Evolutionary conservation across 192 early-diverging fungal species (phyloP).

Genomic region (Phycomyces blakesleeanus): DNA sequence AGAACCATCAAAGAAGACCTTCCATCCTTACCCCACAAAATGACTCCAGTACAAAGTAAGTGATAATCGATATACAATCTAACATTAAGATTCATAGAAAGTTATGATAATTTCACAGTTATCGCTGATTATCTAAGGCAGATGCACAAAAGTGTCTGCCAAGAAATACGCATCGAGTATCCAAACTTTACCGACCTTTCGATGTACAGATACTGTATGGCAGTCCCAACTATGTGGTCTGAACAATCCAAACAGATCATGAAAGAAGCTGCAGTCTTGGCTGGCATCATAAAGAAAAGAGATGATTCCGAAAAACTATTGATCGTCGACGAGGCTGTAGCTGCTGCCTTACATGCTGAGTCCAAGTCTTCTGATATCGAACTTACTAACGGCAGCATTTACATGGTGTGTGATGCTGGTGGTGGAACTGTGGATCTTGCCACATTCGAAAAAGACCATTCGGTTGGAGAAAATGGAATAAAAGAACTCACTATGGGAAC

Average conservation of each 20-base stretch:
- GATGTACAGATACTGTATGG: slow-evolving; percentile 44
- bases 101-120: no score
- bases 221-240: slow-evolving; percentile 50
- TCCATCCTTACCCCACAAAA: no score
- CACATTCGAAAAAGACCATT: slow-evolving; percentile 32
- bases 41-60: neutral
- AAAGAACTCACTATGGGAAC: slow-evolving; percentile 48
- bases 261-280: slow-evolving; percentile 45
- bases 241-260: slow-evolving; percentile 49
- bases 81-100: no score
- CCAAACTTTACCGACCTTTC: slow-evolving; percentile 26
- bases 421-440: slow-evolving; percentile 48
- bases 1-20: no score
- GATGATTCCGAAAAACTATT: slow-evolving; percentile 41
- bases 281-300: slow-evolving; percentile 39
- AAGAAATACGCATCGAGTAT: slow-evolving; percentile 27
- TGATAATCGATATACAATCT: slow-evolving; percentile 23
- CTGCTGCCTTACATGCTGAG: slow-evolving; percentile 49
- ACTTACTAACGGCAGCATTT: slow-evolving; percentile 42
- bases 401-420: slow-evolving; percentile 55
- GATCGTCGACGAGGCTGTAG: slow-evolving; percentile 49
- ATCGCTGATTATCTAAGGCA: no score
- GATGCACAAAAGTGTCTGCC: slow-evolving; percentile 9
- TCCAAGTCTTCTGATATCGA: slow-evolving; percentile 44
- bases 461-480: slow-evolving; percentile 23